Evolutionary conservation across 176 grass and related monocot species (phyloP).

Genomic region (Oryza rufipogon): DNA sequence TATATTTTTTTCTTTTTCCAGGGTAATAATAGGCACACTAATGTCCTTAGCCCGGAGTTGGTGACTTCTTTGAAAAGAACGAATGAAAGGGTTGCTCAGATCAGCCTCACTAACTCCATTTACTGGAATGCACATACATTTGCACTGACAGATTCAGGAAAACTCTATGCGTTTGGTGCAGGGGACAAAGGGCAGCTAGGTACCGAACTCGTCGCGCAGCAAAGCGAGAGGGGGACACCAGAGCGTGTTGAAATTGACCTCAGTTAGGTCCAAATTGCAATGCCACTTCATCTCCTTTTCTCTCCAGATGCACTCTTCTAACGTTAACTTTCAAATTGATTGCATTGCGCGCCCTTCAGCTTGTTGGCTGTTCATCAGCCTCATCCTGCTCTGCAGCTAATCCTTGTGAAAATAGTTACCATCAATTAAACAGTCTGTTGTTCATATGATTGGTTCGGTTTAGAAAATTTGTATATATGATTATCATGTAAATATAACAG

Average conservation of each 20-base stretch:
- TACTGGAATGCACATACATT: constrained; percentile 98
- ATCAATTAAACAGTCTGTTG: constrained; percentile 14
- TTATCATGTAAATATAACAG: constrained; percentile 50
- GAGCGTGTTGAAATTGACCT: constrained; percentile 75
- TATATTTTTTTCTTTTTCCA: constrained; percentile 37
- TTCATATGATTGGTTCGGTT: constrained; percentile 26
- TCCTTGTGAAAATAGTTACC: constrained; percentile 35
- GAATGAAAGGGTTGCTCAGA: constrained; percentile 73
- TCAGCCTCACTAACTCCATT: constrained; percentile 88
- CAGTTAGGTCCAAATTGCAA: constrained; percentile 37
- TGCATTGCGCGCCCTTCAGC: background rate
- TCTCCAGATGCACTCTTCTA: constrained; percentile 24
- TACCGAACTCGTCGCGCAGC: constrained; percentile 67
- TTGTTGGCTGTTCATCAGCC: background rate
- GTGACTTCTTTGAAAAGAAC: constrained; percentile 81
- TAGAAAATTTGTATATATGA: constrained; percentile 30
- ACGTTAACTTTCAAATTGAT: constrained; percentile 9
- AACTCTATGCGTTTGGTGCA: constrained; percentile 73
- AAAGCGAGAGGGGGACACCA: constrained; percentile 73
- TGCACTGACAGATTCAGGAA: constrained; percentile 80
- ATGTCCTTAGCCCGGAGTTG: constrained; percentile 74
- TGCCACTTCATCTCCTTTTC: background rate
- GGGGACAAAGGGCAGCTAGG: constrained; percentile 93
- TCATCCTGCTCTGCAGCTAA: background rate
- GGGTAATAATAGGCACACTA: constrained; percentile 75